Evolutionary conservation across 2,329 filamentous ascomycete genomes (phyloP).

Genomic region (Pezicula neosporulosa): DNA sequence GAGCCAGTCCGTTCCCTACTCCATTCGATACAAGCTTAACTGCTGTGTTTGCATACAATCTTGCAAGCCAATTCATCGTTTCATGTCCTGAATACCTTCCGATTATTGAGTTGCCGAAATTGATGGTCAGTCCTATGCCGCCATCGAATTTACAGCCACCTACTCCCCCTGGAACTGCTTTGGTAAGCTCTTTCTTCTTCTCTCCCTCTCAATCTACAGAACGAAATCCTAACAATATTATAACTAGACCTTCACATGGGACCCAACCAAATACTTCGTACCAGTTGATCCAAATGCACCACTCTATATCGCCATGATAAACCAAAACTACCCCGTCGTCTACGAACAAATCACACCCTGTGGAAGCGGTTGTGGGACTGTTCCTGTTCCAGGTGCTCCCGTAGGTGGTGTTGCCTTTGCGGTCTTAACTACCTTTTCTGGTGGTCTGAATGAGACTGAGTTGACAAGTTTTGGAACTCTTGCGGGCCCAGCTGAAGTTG

Average conservation of each 20-base stretch:
- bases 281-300: slow-evolving; percentile 9
- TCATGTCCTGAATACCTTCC: slow-evolving; percentile 20
- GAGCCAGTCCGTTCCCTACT: slow-evolving; percentile 26
- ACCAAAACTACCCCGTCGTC: slow-evolving; percentile 15
- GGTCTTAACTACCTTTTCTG: not conserved
- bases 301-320: slow-evolving; percentile 22
- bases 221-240: not conserved
- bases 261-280: slow-evolving; percentile 15
- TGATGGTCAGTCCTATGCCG: slow-evolving; percentile 11
- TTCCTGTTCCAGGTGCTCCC: slow-evolving; percentile 15
- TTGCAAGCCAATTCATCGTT: slow-evolving; percentile 25
- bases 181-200: slow-evolving; percentile 1
- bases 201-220: too few species aligned
- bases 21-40: slow-evolving; percentile 25
- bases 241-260: slow-evolving; percentile 13
- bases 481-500: not conserved
- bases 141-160: slow-evolving; percentile 12
- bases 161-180: slow-evolving; percentile 12
- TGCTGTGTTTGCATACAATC: slow-evolving; percentile 25
- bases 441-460: not conserved
- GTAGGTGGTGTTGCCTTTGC: slow-evolving; percentile 14
- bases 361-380: slow-evolving; percentile 13
- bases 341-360: slow-evolving; percentile 16
- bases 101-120: slow-evolving; percentile 7
- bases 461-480: not conserved